Conservation (phyloP, 2,329 filamentous ascomycete genomes). For the Chaetoscypha palmicola region DNA sequence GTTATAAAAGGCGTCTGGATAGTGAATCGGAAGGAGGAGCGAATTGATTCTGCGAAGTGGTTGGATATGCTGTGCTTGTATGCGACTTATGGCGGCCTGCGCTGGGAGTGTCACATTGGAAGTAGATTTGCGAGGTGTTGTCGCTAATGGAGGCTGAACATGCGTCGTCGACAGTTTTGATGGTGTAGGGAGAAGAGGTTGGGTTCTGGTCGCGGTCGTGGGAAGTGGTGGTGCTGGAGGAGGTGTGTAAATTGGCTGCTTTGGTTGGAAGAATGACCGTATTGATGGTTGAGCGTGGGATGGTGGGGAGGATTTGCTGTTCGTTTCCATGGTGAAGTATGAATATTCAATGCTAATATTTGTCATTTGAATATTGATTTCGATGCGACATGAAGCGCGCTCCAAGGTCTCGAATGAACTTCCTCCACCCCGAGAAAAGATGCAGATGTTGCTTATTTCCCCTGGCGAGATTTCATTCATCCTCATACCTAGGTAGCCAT, state of each 20-base stretch:
- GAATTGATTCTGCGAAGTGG: constrained; percentile 58
- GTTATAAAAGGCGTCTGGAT: constrained; percentile 58
- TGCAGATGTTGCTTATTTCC: no score
- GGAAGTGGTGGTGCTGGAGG: constrained; percentile 32
- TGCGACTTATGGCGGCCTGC: constrained; percentile 46
- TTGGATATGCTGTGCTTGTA: constrained; percentile 46
- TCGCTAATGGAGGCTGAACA: constrained; percentile 19
- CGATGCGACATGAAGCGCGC: no score
- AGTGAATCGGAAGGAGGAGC: constrained; percentile 56
- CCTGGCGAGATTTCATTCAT: constrained; percentile 1
- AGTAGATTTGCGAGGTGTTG: constrained; percentile 17
- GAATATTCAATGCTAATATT: no score
- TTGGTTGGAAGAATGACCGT: constrained; percentile 54
- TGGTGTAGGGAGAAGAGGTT: background rate
- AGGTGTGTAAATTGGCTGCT: constrained; percentile 38
- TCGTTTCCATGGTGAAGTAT: constrained; percentile 4
- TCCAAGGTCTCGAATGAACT: no score
- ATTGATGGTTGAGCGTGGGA: constrained; percentile 45
- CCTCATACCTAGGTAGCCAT: no score
- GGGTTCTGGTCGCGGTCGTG: constrained; percentile 14
- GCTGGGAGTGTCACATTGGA: constrained; percentile 29
- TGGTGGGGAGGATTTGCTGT: constrained; percentile 3
- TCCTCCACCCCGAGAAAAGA: no score
- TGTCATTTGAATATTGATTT: no score
- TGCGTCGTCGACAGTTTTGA: background rate